phyloP scores from a whole-genome alignment of 208 protist genomes.

The Trypanosoma melophagium region DNA sequence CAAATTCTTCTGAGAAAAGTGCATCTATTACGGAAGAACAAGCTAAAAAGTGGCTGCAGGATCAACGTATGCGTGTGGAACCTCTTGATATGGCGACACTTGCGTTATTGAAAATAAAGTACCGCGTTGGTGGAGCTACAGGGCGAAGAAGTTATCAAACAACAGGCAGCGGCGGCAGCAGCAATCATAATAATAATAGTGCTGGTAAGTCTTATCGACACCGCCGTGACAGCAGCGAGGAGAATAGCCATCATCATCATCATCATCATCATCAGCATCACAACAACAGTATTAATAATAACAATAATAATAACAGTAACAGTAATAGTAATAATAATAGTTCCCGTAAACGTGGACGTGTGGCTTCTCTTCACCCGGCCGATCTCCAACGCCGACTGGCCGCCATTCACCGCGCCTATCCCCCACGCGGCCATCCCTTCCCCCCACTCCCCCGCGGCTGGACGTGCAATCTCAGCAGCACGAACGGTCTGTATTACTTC shows the following conservation, averaged over 20 bases:
- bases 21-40: conserved; percentile 25
- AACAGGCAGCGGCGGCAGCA: too few relatives aligned
- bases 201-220: neutral
- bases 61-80: conserved; percentile 66
- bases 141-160: conserved; percentile 13
- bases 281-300: conserved; percentile 8
- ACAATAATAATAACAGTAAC: conserved; percentile 19
- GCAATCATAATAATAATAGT: neutral
- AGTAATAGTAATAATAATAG: conserved; percentile 10
- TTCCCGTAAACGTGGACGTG: conserved; percentile 4
- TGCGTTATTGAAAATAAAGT: conserved; percentile 49
- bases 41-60: conserved; percentile 50
- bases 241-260: neutral
- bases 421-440: conserved; percentile 29
- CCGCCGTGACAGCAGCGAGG: conserved; percentile 5
- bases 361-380: neutral
- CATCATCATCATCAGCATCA: conserved; percentile 7
- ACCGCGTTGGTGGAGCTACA: conserved; percentile 30
- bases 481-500: conserved; percentile 36
- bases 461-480: conserved; percentile 30
- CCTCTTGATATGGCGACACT: conserved; percentile 65
- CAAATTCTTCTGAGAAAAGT: conserved; percentile 6
- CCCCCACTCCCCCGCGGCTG: conserved; percentile 19
- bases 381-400: conserved; percentile 18
- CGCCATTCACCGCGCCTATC: conserved; percentile 14